A percentile compares a stretch with the other conserved stretches of the same genome.
These are phyloP conservation scores for Cupressus sempervirens DNA, from an alignment of 75 land plant species.

Conservation along the genomic window DNA sequence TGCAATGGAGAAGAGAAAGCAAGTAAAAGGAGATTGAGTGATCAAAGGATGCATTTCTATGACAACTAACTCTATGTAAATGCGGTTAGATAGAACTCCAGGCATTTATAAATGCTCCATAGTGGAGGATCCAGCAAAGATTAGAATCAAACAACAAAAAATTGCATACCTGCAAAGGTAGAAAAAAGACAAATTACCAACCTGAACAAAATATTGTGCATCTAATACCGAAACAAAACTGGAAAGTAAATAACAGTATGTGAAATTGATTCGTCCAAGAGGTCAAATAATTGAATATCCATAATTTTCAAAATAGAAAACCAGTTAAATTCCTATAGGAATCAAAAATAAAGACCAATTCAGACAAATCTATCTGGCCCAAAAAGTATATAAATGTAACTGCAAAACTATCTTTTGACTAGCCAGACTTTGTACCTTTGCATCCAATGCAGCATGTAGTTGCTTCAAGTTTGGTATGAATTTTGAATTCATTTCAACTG, in stretches of 20 bases:
- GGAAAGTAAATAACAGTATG: neutral
- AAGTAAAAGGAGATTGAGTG: neutral
- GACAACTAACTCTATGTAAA: neutral
- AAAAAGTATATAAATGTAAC: neutral
- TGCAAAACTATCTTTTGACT: neutral
- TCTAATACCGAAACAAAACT: neutral
- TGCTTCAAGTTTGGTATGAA: conserved; percentile 76
- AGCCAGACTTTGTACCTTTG: conserved; percentile 29
- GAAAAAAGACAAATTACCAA: neutral
- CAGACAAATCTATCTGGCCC: too few species aligned
- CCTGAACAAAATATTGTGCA: neutral
- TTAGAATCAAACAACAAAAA: neutral
- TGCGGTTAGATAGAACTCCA: neutral
- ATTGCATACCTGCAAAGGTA: neutral
- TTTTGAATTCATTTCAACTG: conserved; percentile 71
- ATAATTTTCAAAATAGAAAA: too few species aligned
- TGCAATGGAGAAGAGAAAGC: neutral
- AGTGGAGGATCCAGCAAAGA: neutral
- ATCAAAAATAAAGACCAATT: too few species aligned
- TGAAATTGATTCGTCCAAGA: neutral
- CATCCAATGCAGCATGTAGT: conserved; percentile 49
- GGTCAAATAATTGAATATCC: too few species aligned
- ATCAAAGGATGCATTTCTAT: neutral
- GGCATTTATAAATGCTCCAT: neutral
- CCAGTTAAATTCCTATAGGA: too few species aligned